Conservation (phyloP, 1,139 yeast species). For the Meyerozyma athensensis region DNA sequence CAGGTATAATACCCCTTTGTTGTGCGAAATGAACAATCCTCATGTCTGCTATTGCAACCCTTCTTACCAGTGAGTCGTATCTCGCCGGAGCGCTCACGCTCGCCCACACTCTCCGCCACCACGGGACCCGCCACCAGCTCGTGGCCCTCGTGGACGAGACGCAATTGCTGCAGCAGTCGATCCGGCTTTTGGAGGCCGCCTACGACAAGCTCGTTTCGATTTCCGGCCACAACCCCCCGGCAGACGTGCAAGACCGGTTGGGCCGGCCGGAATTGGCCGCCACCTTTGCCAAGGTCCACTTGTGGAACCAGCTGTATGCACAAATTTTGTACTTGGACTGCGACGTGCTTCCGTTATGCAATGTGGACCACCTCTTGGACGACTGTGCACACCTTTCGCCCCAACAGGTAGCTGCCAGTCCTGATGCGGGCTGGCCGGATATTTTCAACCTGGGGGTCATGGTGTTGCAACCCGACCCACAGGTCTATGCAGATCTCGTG, state of each 20-base stretch:
- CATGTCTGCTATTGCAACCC: constrained; percentile 24
- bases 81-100: constrained; percentile 29
- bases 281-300: constrained; percentile 24
- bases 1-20: too few species aligned
- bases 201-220: constrained; percentile 26
- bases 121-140: constrained; percentile 17
- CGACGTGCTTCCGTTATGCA: constrained; percentile 25
- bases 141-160: constrained; percentile 20
- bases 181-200: constrained; percentile 15
- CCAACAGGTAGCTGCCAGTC: constrained; percentile 22
- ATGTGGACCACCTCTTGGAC: constrained; percentile 23
- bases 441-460: constrained; percentile 31
- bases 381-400: constrained; percentile 11
- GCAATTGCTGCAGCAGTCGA: constrained; percentile 15
- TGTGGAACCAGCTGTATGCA: constrained; percentile 25
- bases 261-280: constrained; percentile 26
- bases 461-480: constrained; percentile 21
- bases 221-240: too few species aligned
- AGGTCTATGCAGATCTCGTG: constrained; percentile 17
- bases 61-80: constrained; percentile 25
- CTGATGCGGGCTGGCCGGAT: constrained; percentile 38
- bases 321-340: constrained; percentile 26
- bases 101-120: constrained; percentile 19
- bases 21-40: not conserved
- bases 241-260: constrained; percentile 17